Conservation (phyloP, 257 asterid species). For the Primulina huaijiensis region DNA sequence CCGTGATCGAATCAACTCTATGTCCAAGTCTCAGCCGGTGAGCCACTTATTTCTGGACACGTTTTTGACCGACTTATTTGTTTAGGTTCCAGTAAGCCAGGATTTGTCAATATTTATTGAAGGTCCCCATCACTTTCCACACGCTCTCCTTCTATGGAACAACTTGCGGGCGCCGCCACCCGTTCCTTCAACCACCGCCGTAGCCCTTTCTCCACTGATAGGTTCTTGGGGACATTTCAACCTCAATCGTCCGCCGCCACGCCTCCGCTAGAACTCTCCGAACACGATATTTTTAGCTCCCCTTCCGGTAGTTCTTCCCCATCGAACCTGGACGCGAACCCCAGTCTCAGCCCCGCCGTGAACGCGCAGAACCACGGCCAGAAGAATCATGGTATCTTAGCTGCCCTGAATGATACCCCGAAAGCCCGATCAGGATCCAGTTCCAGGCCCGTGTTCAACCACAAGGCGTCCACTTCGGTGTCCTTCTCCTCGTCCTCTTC, state of each 20-base stretch:
- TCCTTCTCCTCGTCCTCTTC: slow-evolving; percentile 43
- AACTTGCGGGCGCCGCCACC: slow-evolving; percentile 29
- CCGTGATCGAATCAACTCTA: too few relatives aligned
- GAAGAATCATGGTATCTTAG: slow-evolving; percentile 49
- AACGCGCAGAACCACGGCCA: slow-evolving; percentile 5
- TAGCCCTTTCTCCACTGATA: slow-evolving; percentile 31
- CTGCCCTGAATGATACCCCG: slow-evolving; percentile 38
- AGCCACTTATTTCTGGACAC: not conserved
- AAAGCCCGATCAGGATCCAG: slow-evolving; percentile 40
- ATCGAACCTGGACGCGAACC: slow-evolving; percentile 26
- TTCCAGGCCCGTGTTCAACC: slow-evolving; percentile 51
- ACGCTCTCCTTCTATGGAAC: slow-evolving; percentile 31
- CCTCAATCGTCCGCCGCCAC: slow-evolving; percentile 30
- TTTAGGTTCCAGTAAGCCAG: too few relatives aligned
- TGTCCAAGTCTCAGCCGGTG: too few relatives aligned
- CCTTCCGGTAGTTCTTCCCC: slow-evolving; percentile 32
- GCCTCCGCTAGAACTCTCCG: slow-evolving; percentile 49
- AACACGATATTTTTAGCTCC: slow-evolving; percentile 52
- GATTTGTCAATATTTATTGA: too few relatives aligned
- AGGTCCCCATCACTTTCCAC: not conserved
- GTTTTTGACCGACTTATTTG: not conserved
- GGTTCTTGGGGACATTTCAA: slow-evolving; percentile 34
- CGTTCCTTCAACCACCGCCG: slow-evolving; percentile 28
- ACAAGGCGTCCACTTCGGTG: slow-evolving; percentile 47
- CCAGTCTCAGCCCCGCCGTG: slow-evolving; percentile 17